Base-by-base conservation (phyloP, 1,284 basidiomycete species). In the Sanguinoderma infundibulare region DNA sequence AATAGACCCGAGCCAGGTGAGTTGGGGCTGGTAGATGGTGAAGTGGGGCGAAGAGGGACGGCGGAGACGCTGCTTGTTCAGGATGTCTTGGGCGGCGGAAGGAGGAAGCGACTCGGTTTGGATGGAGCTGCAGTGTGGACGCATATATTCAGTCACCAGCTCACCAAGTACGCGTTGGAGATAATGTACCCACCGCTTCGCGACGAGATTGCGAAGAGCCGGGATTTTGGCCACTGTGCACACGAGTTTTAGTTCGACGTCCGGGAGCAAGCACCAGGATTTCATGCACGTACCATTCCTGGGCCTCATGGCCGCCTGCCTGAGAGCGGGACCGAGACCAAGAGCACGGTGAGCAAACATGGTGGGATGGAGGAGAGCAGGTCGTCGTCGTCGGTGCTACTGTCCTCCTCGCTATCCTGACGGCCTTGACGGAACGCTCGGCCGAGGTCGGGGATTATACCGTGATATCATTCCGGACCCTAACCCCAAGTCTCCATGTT, bases 1-100 rank as follows among this genome's bases (percentile, higher is more conserved):
- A 72, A 97, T 95, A 14, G 95, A 98, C 3, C 79, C 83, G 59
- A 90, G 38, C 94, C 94, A 98, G 44, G 97, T 98, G 50, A 95
- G 77, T 77, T 98, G 96, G 22, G 95, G 95, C 76, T 98, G 93
- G 81, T 98, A 99, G 78, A 98, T 98, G 50, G 94, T 94, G 71
- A 96, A 91, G 77, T 98, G 95, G 20, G 98, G 97, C 70, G 91
- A 93, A 61, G 84, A 91, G 20, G 98, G 97, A 28, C 97, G 90
- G 53, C 83, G 81, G 55, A 92, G 79, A 66, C 97, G 89, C 76
- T 98, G 96, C 67, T 86, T 76, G 82, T 99, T 97, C 66, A 98
- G 81, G 65, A 97, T 87, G 5, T 83, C 83, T 46, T 80, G 77
- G 49, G 86, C 81, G 1, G 86, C 83, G 0, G 86, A 79, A 1